Conservation (phyloP, 2,329 filamentous ascomycete genomes). For the Curvularia spicifera region DNA sequence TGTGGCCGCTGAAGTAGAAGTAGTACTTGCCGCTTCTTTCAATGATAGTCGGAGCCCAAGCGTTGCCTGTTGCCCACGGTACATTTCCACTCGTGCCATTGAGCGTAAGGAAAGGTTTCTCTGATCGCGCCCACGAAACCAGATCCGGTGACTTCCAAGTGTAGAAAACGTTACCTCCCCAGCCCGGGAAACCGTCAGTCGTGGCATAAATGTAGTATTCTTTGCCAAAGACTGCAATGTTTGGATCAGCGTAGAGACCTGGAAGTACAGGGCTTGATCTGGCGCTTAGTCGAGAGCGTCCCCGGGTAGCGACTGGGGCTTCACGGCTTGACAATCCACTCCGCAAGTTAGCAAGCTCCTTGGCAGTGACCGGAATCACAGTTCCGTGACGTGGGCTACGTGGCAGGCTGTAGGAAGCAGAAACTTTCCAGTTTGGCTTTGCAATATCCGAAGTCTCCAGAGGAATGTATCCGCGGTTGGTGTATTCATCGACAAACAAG, state of each 20-base stretch:
- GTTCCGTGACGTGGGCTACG: slow-evolving; percentile 61
- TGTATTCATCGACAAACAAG: slow-evolving; percentile 63
- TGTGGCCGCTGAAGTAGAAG: slow-evolving; percentile 41
- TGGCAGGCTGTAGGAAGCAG: slow-evolving; percentile 56
- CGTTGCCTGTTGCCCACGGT: slow-evolving; percentile 37
- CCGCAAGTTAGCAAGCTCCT: slow-evolving; percentile 50
- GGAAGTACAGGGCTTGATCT: slow-evolving; percentile 31
- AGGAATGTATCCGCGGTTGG: slow-evolving; percentile 60
- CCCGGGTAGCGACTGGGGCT: slow-evolving; percentile 55
- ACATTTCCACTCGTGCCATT: slow-evolving; percentile 39
- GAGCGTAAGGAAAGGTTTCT: slow-evolving; percentile 33
- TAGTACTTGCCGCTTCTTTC: slow-evolving; percentile 32
- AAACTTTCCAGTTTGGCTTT: slow-evolving; percentile 58
- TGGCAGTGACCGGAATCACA: slow-evolving; percentile 59
- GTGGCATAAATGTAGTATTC: slow-evolving; percentile 40
- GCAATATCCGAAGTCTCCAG: slow-evolving; percentile 59
- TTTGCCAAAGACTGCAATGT: slow-evolving; percentile 34
- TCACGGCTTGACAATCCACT: slow-evolving; percentile 6
- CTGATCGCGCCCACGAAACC: slow-evolving; percentile 33
- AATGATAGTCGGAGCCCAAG: slow-evolving; percentile 40
- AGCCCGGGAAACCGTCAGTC: slow-evolving; percentile 35
- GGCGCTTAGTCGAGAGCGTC: slow-evolving; percentile 41
- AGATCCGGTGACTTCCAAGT: slow-evolving; percentile 38
- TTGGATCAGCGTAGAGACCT: slow-evolving; percentile 38
- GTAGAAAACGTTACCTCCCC: slow-evolving; percentile 39